These are phyloP conservation scores for Vigna hirtella DNA, from an alignment of 306 rosid genomes.

Conservation along the genomic window DNA sequence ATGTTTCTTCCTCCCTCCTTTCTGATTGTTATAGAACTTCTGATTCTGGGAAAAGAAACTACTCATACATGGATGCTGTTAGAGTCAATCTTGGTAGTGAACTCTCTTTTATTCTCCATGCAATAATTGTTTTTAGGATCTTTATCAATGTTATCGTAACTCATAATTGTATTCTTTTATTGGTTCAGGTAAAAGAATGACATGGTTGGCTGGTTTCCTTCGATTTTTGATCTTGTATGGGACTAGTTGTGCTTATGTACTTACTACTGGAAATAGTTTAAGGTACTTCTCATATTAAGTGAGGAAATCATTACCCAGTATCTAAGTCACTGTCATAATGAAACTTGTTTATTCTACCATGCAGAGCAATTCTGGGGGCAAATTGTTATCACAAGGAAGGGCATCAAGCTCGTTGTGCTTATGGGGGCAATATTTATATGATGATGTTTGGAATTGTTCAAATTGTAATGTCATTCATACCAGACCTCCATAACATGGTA, in stretches of 20 bases:
- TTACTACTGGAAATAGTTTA: conserved; percentile 70
- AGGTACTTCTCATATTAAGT: conserved; percentile 50
- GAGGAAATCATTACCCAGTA: not conserved
- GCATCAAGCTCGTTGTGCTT: conserved; percentile 67
- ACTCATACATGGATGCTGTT: conserved; percentile 72
- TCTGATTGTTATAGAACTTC: conserved; percentile 76
- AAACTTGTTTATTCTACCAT: conserved; percentile 1
- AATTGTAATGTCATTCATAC: conserved; percentile 74
- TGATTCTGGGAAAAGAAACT: conserved; percentile 67
- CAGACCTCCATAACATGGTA: conserved; percentile 72
- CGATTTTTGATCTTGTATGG: conserved; percentile 72
- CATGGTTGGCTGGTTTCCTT: conserved; percentile 62
- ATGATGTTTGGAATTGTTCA: conserved; percentile 75
- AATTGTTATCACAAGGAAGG: conserved; percentile 85
- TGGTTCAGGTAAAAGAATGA: conserved; percentile 61
- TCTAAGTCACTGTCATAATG: no score
- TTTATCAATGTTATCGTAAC: not conserved
- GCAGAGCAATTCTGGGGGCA: conserved; percentile 75
- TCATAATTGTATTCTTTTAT: conserved; percentile 36
- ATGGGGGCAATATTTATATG: conserved; percentile 61
- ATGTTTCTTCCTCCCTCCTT: conserved; percentile 60
- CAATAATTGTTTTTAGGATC: not conserved
- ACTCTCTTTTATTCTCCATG: not conserved
- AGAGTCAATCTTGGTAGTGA: conserved; percentile 63
- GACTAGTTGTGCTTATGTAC: conserved; percentile 60